A percentile compares a stretch with the other conserved stretches of the same genome.
These are phyloP conservation scores for Passiflora organensis DNA, from an alignment of 345 rosid genomes.

Conservation along the genomic window DNA sequence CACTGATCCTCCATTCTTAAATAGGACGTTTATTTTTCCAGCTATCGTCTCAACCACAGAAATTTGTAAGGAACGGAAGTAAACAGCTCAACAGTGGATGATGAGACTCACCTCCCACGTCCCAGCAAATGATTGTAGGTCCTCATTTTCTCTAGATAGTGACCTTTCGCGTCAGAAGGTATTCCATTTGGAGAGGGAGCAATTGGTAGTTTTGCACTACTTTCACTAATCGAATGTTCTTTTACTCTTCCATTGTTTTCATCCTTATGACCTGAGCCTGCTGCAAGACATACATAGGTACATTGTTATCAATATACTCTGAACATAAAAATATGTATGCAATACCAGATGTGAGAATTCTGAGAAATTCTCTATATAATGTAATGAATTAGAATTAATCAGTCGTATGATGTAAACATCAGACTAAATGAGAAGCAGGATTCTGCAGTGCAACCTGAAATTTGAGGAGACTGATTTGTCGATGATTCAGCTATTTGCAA, in stretches of 20 bases:
- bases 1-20: background rate
- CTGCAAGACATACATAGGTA: conserved; percentile 26
- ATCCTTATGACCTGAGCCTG: conserved; percentile 28
- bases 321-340: conserved; percentile 13
- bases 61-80: conserved; percentile 3
- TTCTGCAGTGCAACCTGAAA: conserved; percentile 46
- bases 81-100: conserved; percentile 2
- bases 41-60: background rate
- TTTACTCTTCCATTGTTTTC: conserved; percentile 39
- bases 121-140: conserved; percentile 54
- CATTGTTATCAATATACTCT: conserved; percentile 39
- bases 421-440: background rate
- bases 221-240: conserved; percentile 29
- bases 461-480: conserved; percentile 22
- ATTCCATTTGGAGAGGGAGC: conserved; percentile 29
- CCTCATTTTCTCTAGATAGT: conserved; percentile 29
- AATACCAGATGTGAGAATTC: no score
- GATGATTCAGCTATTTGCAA: conserved; percentile 26
- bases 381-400: no score
- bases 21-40: background rate
- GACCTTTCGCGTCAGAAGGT: conserved; percentile 28
- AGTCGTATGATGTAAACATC: no score
- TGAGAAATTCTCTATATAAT: no score
- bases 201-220: conserved; percentile 28
- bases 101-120: conserved; percentile 57